Percentiles rank a stretch among this genome's conserved stretches.
Evolutionary conservation across 768 basidiomycete genomes (phyloP).

Genomic region (Thelephora aurantiotincta): DNA sequence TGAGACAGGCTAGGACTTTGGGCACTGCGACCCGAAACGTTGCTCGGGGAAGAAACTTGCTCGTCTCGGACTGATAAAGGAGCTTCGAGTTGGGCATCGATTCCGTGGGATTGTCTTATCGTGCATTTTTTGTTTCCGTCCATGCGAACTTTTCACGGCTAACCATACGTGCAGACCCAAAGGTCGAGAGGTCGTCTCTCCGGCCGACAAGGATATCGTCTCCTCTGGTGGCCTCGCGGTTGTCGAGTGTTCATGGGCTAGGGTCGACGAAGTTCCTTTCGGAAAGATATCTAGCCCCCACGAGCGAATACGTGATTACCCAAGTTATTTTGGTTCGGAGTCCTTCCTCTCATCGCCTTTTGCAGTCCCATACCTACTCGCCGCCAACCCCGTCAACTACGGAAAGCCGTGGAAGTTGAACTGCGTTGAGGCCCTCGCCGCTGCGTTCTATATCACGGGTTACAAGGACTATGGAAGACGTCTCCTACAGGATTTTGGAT

Average conservation of each 20-base stretch:
- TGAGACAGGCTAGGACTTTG: slow-evolving; percentile 59
- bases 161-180: slow-evolving; percentile 47
- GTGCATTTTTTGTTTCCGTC: slow-evolving; percentile 31
- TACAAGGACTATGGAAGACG: slow-evolving; percentile 70
- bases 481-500: slow-evolving; percentile 72
- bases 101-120: slow-evolving; percentile 91
- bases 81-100: slow-evolving; percentile 69
- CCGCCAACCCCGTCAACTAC: slow-evolving; percentile 95
- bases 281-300: slow-evolving; percentile 86
- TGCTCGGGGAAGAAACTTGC: slow-evolving; percentile 87
- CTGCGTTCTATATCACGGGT: slow-evolving; percentile 88
- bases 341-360: not conserved
- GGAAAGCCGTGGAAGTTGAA: slow-evolving; percentile 95
- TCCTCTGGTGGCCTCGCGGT: slow-evolving; percentile 72
- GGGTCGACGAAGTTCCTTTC: slow-evolving; percentile 90
- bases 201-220: slow-evolving; percentile 74
- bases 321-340: not conserved
- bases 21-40: slow-evolving; percentile 87
- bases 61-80: slow-evolving; percentile 70
- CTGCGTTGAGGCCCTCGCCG: slow-evolving; percentile 89
- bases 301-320: slow-evolving; percentile 68
- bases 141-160: not conserved
- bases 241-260: slow-evolving; percentile 98
- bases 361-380: slow-evolving; percentile 86
- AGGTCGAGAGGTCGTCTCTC: slow-evolving; percentile 64